Conservation (phyloP, 2,329 filamentous ascomycete genomes). For the Diaporthe sp. region DNA sequence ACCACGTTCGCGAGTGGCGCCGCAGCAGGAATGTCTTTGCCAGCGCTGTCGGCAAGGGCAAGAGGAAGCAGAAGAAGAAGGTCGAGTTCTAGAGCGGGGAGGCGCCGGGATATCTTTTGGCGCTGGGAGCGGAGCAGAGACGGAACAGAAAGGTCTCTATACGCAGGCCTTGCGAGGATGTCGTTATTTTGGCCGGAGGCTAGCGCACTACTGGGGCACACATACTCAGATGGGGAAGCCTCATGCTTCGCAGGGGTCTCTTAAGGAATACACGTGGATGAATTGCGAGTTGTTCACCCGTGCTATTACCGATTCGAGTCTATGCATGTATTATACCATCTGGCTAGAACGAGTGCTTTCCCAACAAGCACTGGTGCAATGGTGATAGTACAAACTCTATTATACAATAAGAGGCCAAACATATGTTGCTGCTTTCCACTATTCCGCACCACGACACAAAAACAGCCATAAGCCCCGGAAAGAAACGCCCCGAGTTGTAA, state of each 20-base stretch:
- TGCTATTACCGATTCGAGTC: background rate
- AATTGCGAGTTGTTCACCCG: background rate
- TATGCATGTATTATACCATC: background rate
- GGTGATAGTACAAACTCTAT: constrained; percentile 9
- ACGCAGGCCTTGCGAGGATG: too few relatives aligned
- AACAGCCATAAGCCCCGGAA: background rate
- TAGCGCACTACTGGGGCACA: background rate
- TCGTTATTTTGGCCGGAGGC: background rate
- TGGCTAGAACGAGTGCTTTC: background rate
- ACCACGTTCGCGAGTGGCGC: constrained; percentile 74
- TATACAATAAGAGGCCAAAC: constrained; percentile 9
- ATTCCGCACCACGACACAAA: background rate
- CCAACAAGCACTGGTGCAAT: background rate
- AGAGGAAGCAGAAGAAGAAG: constrained; percentile 37
- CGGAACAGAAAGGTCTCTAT: background rate
- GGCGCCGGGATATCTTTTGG: background rate
- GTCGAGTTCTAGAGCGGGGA: constrained; percentile 15
- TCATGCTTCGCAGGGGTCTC: background rate
- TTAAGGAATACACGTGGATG: background rate
- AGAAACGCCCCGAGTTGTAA: background rate
- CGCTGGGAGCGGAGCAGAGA: background rate
- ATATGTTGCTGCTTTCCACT: constrained; percentile 9
- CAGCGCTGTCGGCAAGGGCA: constrained; percentile 36
- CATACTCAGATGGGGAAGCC: background rate
- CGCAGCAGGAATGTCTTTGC: constrained; percentile 52